phyloP scores from a whole-genome alignment of 2,329 filamentous ascomycete genomes.

The Zymoseptoria brevis region DNA sequence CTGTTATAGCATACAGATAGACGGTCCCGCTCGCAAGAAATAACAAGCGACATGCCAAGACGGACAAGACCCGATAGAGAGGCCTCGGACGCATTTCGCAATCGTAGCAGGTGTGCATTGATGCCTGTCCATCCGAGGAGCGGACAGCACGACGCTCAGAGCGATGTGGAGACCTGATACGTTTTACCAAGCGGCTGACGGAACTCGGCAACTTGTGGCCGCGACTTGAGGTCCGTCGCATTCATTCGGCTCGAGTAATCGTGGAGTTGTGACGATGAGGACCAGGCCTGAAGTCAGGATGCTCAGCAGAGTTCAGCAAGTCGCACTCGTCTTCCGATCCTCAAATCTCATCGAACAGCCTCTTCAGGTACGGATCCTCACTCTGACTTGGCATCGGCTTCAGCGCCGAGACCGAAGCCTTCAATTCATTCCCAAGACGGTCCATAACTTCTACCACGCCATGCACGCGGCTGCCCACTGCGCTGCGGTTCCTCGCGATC shows the following conservation, averaged over 20 bases:
- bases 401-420: conserved; percentile 11
- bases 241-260: neutral
- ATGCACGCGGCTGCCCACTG: conserved; percentile 16
- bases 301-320: neutral
- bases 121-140: neutral
- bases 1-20: neutral
- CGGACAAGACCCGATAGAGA: no score
- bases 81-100: neutral
- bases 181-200: neutral
- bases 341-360: conserved; percentile 26
- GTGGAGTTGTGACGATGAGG: neutral
- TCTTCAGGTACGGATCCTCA: conserved; percentile 23
- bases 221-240: neutral
- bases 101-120: neutral
- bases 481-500: conserved; percentile 19
- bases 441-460: conserved; percentile 13
- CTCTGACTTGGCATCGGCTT: conserved; percentile 15
- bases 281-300: no score
- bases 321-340: neutral
- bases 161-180: neutral
- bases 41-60: no score
- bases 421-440: conserved; percentile 16
- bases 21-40: neutral
- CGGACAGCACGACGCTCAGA: neutral
- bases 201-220: no score